phyloP scores from a whole-genome alignment of 352 stramenopile genomes.

The Phytopythium delawarense region DNA sequence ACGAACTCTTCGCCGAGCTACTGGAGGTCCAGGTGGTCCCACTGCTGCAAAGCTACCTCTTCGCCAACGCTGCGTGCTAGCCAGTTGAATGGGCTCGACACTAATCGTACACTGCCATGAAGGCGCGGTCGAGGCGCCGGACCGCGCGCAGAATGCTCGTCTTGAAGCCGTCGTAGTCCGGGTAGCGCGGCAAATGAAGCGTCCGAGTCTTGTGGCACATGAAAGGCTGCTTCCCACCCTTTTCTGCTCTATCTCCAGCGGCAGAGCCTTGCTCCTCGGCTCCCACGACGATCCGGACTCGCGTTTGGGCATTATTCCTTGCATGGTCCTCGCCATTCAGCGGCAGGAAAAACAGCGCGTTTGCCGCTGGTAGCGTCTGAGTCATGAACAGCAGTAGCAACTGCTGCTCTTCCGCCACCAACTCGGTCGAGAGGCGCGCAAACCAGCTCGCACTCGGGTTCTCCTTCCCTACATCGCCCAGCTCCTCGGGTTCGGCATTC shows the following conservation, averaged over 20 bases:
- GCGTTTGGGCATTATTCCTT: background rate
- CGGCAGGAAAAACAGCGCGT: slow-evolving; percentile 38
- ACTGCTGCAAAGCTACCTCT: slow-evolving; percentile 72
- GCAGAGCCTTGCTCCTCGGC: slow-evolving; percentile 9
- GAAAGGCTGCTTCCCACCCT: slow-evolving; percentile 30
- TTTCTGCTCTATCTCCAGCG: slow-evolving; percentile 4
- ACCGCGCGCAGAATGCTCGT: slow-evolving; percentile 35
- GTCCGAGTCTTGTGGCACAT: slow-evolving; percentile 32
- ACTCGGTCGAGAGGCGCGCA: slow-evolving; percentile 39
- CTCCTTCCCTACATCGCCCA: slow-evolving; percentile 8
- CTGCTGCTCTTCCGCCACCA: slow-evolving; percentile 59
- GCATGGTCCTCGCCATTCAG: slow-evolving; percentile 3
- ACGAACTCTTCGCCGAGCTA: slow-evolving; percentile 64
- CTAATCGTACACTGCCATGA: slow-evolving; percentile 24
- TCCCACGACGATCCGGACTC: slow-evolving; percentile 3
- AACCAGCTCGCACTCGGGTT: slow-evolving; percentile 29
- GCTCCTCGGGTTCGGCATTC: background rate
- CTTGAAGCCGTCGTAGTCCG: slow-evolving; percentile 47
- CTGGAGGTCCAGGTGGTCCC: slow-evolving; percentile 66
- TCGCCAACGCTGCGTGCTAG: slow-evolving; percentile 15
- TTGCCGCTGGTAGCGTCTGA: slow-evolving; percentile 36
- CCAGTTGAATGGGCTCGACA: background rate
- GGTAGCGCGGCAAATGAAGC: slow-evolving; percentile 52
- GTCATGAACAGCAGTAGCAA: slow-evolving; percentile 52
- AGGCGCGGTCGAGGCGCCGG: slow-evolving; percentile 31